Conservation (phyloP, 2,329 filamentous ascomycete species). For the Dactylellina leptospora region DNA sequence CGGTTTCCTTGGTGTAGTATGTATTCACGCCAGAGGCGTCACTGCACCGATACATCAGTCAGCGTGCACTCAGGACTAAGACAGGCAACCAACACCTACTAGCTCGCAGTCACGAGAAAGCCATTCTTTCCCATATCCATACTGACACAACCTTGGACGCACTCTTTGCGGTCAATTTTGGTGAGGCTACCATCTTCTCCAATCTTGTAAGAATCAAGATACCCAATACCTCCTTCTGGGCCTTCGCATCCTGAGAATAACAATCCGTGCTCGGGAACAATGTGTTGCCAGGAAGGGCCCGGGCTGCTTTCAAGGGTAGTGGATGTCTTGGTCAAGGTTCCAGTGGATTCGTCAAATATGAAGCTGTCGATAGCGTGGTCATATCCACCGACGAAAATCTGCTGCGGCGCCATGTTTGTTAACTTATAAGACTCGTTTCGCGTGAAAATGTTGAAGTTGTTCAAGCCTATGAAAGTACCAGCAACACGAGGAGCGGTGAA, state of each 20-base stretch:
- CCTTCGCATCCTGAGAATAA: conserved; percentile 48
- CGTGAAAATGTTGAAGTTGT: neutral
- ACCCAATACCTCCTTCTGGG: conserved; percentile 43
- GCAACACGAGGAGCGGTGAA: conserved; percentile 24
- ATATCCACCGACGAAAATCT: conserved; percentile 49
- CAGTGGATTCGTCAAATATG: conserved; percentile 42
- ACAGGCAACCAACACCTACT: conserved; percentile 13
- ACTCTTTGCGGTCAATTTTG: conserved; percentile 46
- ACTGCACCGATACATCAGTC: conserved; percentile 2
- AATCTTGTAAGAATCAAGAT: conserved; percentile 49
- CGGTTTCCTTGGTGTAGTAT: conserved; percentile 48
- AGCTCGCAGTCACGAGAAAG: conserved; percentile 47
- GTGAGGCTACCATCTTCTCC: conserved; percentile 46
- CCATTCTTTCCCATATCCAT: conserved; percentile 53
- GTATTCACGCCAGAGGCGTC: conserved; percentile 51
- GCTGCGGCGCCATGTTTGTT: conserved; percentile 44
- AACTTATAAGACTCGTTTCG: neutral
- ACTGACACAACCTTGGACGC: conserved; percentile 50
- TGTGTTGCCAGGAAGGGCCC: conserved; percentile 48
- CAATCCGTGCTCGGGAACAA: conserved; percentile 41
- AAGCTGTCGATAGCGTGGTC: conserved; percentile 52
- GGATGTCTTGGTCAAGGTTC: conserved; percentile 44
- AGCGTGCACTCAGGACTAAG: neutral
- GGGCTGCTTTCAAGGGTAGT: conserved; percentile 43
- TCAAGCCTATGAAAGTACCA: neutral